Base-by-base conservation (phyloP, 257 asterid species). In the Fraxinus excelsior region DNA sequence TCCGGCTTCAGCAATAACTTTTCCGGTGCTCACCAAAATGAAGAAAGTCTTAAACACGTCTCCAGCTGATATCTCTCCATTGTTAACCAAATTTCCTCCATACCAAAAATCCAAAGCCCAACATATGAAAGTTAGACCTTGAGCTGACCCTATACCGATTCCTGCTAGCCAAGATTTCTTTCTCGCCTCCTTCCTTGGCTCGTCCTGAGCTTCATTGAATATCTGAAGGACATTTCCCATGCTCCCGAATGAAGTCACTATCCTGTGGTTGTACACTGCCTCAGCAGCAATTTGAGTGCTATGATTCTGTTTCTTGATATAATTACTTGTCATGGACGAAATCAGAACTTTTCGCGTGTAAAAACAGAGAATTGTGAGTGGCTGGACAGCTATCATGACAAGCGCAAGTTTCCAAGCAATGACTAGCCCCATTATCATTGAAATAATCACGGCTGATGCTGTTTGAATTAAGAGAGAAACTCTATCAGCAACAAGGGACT, bases 71-170 rank as follows among this genome's bases (percentile, higher is more conserved):
- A 93, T 90, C 58, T 90, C 88, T 62, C 97, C 98, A 34, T 80
- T 79, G 71, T 81, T 75, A 0, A 93, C 93, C 12, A 93, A 26
- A 46, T 67, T 91, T 9, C 98, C 98, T 19, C 98, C 98, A 71
- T 88, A 91, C 98, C 98, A 93, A 25, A 93, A 91, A 42, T 93
- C 98, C 46, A 93, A 79, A 19, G 98, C 98, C 98, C 97, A 91
- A 76, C 94, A 85, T 37, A 93, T 91, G 75, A 91, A 93, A 5
- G 93, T 89, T 23, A 93, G 81, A n/a, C 98, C 96, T 23, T 93
- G 98, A 64, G 98, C 98, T 28, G 96, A 93, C 18, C 97, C 98
- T 10, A 91, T 91, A 5, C 97, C 98, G 0, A 88, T 75, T 29
- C 97, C 97, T 0, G 97, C 98, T 2, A 93, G 84, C 88, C 90